A percentile compares a stretch with the other conserved stretches of the same genome.
phyloP scores from a whole-genome alignment of 2,329 filamentous ascomycete species.

The Botryotinia calthae region DNA sequence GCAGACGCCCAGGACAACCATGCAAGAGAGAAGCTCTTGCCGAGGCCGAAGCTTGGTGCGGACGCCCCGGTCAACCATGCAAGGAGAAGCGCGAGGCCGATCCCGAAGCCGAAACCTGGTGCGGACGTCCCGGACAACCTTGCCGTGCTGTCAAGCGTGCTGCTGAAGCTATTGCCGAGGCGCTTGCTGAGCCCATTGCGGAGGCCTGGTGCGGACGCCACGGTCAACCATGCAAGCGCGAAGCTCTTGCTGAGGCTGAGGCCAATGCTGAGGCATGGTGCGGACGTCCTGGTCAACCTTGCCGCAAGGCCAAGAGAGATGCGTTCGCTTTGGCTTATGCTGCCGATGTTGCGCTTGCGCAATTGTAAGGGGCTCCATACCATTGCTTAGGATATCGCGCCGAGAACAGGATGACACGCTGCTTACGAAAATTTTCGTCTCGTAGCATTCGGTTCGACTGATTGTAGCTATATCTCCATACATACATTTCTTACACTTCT shows the following conservation, averaged over 20 bases:
- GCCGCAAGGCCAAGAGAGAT: conserved; percentile 28
- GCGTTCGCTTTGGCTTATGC: conserved; percentile 24
- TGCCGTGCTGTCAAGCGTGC: conserved; percentile 18
- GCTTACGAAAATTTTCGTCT: neutral
- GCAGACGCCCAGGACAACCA: conserved; percentile 30
- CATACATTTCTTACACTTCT: neutral
- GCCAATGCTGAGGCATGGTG: conserved; percentile 27
- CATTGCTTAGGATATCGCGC: neutral
- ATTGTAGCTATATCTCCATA: neutral
- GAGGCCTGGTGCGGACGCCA: conserved; percentile 27
- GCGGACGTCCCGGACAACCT: conserved; percentile 16
- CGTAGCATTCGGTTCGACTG: neutral
- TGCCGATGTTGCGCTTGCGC: conserved; percentile 22
- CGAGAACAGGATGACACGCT: neutral
- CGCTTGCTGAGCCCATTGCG: conserved; percentile 30
- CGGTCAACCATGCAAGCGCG: conserved; percentile 28
- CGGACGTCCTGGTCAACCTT: conserved; percentile 25
- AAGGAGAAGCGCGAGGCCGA: conserved; percentile 25
- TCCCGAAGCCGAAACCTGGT: conserved; percentile 23
- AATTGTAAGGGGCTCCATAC: conserved; percentile 12
- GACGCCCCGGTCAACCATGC: conserved; percentile 25
- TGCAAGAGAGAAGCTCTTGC: conserved; percentile 26
- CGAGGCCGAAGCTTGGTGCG: conserved; percentile 21
- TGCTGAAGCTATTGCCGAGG: conserved; percentile 22
- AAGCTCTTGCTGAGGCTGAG: conserved; percentile 24